Percentiles rank a stretch among this genome's conserved stretches.
phyloP scores from a whole-genome alignment of 495 filamentous ascomycete genomes.

The Pyronema domesticum region DNA sequence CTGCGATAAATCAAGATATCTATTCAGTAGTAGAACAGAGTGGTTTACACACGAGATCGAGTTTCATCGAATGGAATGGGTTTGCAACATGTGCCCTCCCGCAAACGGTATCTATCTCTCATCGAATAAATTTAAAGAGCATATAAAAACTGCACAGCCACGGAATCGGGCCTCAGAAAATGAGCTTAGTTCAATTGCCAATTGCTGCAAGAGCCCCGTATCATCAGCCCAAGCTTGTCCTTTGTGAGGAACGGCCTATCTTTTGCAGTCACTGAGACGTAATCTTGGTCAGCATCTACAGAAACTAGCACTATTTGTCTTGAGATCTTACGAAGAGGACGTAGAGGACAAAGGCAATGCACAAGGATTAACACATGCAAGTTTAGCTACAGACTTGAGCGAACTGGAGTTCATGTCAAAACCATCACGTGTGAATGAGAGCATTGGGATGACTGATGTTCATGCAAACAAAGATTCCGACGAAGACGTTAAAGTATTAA shows the following conservation, averaged over 20 bases:
- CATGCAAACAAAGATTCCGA: no score
- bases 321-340: no score
- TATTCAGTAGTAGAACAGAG: slow-evolving; percentile 12
- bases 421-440: no score
- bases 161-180: not conserved
- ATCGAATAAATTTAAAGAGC: not conserved
- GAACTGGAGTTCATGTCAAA: no score
- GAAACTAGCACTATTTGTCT: slow-evolving; percentile 14
- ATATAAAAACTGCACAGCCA: not conserved
- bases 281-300: slow-evolving; percentile 18
- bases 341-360: no score
- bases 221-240: slow-evolving; percentile 3
- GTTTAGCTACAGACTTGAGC: no score
- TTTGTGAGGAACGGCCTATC: slow-evolving; percentile 2
- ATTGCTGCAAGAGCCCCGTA: slow-evolving; percentile 5
- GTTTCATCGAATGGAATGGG: not conserved
- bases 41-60: slow-evolving; percentile 6
- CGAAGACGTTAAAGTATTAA: no score
- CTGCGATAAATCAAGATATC: slow-evolving; percentile 6
- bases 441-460: no score
- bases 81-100: not conserved
- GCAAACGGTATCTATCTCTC: not conserved
- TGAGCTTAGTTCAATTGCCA: not conserved
- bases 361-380: no score
- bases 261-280: slow-evolving; percentile 1